Base-by-base conservation (phyloP, 176 grass and related monocot genomes). In the Poa annua region DNA sequence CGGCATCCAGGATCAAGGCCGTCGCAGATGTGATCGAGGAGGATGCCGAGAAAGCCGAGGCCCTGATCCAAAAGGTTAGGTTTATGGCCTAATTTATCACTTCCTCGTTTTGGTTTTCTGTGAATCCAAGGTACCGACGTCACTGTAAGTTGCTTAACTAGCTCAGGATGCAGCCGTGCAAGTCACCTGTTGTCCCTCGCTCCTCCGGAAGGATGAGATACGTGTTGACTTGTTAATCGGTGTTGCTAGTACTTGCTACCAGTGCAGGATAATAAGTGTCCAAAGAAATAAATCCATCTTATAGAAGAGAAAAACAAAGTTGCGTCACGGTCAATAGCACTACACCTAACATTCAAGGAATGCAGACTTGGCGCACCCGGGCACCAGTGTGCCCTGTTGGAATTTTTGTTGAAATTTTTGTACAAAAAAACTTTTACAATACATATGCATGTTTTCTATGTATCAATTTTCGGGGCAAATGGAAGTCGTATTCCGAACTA, bases 11-110 rank as follows among this genome's bases (percentile, higher is more conserved):
- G 88, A 90, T 93, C 64, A 90, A 90, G 80, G 20, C 65, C 25
- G 44, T 90, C 32, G 63, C 86, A 0, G 83, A 94, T 19, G 29
- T 2, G 19, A 85, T 91, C 73, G 88, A 91, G 69, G 81, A 84
- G 61, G 88, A 91, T 16, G 92, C 86, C 45, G 86, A 88, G 57
- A 86, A 77, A 73, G 92, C 83, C 67, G 88, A 91, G 81, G 75
- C 79, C 33, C 10, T 94, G 0, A 79, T 91, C 71, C 26, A 86
- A 5, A 91, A 91, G 92, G 91, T 90, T 55, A 51, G 66, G n/a
- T 70, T 54, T 15, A 11, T 45, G 35, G 32, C 71, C 25, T 47
- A 63, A 33, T 76, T 61, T 32, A 52, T 49, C 50, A 4, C 15
- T 74, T 45, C 3, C 71, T 11, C 38, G 48, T 21, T 73, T 48